Evolutionary conservation across 352 stramenopile genomes (phyloP), one percentile per base, ranked within the genome.

Genomic region (Blastocystis sp.): DNA sequence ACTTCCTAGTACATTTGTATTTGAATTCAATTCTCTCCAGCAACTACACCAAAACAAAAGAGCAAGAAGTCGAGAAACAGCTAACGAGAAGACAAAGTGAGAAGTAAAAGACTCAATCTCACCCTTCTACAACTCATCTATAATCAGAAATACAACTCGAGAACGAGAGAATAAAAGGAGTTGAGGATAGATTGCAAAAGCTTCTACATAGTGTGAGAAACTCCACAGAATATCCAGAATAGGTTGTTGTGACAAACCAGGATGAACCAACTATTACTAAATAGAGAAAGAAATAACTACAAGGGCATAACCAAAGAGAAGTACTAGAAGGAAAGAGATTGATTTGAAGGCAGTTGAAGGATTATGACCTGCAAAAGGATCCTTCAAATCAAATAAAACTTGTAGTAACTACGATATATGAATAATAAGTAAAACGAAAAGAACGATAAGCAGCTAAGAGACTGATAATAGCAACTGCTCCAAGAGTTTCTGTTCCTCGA

Each of bases 21-120:
- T 54, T n/a, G 16, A 19, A 19, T 75, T 75, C 6, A 75, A 19
- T 29, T 75, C 63, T n/a, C 39, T 43, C 63, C 63, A 75, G 35
- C 63, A 75, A 49, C 32, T 75, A 29, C 16, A 32, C 63, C 63
- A 75, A 32, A 75, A 75, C n/a, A 75, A 46, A 32, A 75, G 63
- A 19, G 63, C 39, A 21, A 75, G 37, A 12, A 49, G 32, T 51
- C 63, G 29, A 42, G 63, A 75, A 21, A 75, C 37, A 1, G n/a
- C 63, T n/a, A 75, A n/a, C 11, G 63, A 43, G 19, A 75, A 75
- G 1, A 75, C 63, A 24, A 75, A 75, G 35, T 75, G 63, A 6
- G 63, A 75, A 9, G 63, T 75, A 16, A 75, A 42, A 19, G 32
- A 19, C 29, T 75, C 63, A 5, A 75, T 54, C 35, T 75, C 63